phyloP scores from a whole-genome alignment of 176 grass and related monocot species.

The Oropetium thomaeum region DNA sequence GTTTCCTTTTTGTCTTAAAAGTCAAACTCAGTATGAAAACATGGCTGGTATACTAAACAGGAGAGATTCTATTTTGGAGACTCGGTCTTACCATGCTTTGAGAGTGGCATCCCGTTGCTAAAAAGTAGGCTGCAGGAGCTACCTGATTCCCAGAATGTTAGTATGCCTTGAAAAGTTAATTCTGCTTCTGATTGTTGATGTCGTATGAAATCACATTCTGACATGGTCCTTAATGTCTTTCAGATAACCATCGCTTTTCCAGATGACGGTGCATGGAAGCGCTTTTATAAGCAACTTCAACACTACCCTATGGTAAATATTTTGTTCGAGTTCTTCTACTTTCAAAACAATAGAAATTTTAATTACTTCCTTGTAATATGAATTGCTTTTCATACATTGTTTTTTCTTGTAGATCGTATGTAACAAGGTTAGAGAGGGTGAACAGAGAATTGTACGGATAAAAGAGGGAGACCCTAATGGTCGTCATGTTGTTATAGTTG shows the following conservation, averaged over 20 bases:
- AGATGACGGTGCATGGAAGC: constrained; percentile 93
- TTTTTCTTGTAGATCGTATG: constrained; percentile 61
- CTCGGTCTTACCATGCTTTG: constrained; percentile 91
- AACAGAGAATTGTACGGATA: constrained; percentile 84
- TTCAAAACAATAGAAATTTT: neutral
- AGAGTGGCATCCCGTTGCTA: constrained; percentile 87
- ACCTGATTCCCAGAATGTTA: constrained; percentile 89
- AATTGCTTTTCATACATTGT: constrained; percentile 22
- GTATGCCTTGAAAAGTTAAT: neutral
- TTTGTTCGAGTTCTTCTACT: constrained; percentile 10
- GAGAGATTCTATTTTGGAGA: constrained; percentile 98
- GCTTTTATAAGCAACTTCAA: constrained; percentile 95
- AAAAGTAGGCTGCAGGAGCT: constrained; percentile 67
- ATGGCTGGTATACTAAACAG: constrained; percentile 39
- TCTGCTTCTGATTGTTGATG: constrained; percentile 2
- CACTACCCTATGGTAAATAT: constrained; percentile 91
- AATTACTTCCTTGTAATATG: neutral
- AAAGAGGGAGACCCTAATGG: constrained; percentile 88
- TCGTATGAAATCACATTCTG: constrained; percentile 25
- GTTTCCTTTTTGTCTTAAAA: neutral
- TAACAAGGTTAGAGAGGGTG: constrained; percentile 94
- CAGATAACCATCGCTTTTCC: constrained; percentile 98
- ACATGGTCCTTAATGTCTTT: constrained; percentile 22
- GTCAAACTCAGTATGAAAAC: neutral
- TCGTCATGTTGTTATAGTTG: constrained; percentile 86